Percentiles rank a stretch among this genome's conserved stretches.
These are phyloP conservation scores for Termitomyces sp. DNA, from an alignment of 768 basidiomycete species.

Conservation along the genomic window DNA sequence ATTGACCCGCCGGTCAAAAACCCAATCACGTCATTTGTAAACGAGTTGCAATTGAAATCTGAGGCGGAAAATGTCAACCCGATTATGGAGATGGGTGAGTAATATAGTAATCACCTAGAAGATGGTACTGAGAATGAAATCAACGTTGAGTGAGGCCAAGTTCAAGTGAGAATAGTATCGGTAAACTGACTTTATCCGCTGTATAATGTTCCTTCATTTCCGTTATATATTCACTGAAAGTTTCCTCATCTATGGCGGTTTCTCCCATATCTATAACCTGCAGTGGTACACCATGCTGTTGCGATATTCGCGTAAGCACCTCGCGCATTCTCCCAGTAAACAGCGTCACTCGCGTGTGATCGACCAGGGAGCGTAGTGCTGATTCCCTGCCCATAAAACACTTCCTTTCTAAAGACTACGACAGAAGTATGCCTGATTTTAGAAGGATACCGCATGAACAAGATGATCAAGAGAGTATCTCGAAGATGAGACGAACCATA, in stretches of 20 bases:
- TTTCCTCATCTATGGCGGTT: conserved; percentile 78
- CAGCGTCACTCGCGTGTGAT: conserved; percentile 66
- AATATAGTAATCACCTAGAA: conserved; percentile 52
- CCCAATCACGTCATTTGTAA: conserved; percentile 84
- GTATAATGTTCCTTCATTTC: conserved; percentile 81
- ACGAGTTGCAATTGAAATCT: conserved; percentile 97
- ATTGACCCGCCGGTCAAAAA: conserved; percentile 84
- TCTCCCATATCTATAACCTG: conserved; percentile 73
- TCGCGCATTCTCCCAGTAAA: not conserved
- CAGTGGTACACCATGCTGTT: conserved; percentile 71
- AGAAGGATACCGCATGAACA: conserved; percentile 1
- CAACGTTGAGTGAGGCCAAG: not conserved
- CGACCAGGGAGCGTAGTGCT: conserved; percentile 64
- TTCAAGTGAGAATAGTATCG: not conserved
- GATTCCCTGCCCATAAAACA: conserved; percentile 92
- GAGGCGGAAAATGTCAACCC: not conserved
- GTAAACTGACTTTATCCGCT: conserved; percentile 70
- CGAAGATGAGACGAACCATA: conserved; percentile 57
- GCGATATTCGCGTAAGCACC: not conserved
- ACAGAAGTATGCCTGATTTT: conserved; percentile 85
- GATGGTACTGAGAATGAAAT: conserved; percentile 67
- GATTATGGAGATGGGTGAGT: too few relatives aligned
- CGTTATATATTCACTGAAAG: conserved; percentile 78
- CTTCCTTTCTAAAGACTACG: conserved; percentile 81
- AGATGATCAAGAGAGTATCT: not conserved